phyloP scores from a whole-genome alignment of 2,329 filamentous ascomycete genomes.

The Trichophyton benhamiae region DNA sequence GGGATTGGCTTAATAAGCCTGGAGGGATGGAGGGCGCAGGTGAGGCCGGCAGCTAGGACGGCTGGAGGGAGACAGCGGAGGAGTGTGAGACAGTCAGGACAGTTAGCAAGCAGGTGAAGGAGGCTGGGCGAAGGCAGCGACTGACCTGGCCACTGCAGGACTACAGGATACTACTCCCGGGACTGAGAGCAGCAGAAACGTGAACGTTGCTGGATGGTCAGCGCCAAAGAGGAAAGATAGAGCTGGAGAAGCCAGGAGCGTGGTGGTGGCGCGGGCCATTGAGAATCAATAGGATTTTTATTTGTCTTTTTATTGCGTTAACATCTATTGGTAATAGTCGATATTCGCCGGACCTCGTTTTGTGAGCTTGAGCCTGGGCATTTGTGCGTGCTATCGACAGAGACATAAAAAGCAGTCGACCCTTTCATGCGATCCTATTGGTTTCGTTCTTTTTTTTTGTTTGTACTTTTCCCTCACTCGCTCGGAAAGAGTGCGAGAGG shows the following conservation, averaged over 20 bases:
- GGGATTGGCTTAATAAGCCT: neutral
- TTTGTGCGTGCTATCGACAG: neutral
- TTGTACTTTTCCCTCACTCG: neutral
- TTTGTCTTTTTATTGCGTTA: constrained; percentile 5
- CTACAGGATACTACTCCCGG: neutral
- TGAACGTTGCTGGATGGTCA: neutral
- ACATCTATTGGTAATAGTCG: constrained; percentile 4
- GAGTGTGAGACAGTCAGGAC: neutral
- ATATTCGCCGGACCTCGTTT: neutral
- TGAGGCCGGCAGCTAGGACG: neutral
- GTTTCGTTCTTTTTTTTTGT: neutral
- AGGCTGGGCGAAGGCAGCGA: neutral
- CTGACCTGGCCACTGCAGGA: neutral
- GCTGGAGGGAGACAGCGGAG: neutral
- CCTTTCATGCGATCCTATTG: neutral
- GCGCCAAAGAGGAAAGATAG: neutral
- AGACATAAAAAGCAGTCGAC: neutral
- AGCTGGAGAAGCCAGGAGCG: neutral
- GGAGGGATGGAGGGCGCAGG: neutral
- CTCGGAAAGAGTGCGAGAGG: neutral
- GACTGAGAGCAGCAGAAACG: neutral
- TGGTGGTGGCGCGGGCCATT: neutral
- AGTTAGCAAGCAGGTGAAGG: neutral
- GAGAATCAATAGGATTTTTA: constrained; percentile 4
- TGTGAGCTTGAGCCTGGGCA: neutral